Conservation (phyloP, 192 early-diverging fungal genomes). For the Backusella macrospora region DNA sequence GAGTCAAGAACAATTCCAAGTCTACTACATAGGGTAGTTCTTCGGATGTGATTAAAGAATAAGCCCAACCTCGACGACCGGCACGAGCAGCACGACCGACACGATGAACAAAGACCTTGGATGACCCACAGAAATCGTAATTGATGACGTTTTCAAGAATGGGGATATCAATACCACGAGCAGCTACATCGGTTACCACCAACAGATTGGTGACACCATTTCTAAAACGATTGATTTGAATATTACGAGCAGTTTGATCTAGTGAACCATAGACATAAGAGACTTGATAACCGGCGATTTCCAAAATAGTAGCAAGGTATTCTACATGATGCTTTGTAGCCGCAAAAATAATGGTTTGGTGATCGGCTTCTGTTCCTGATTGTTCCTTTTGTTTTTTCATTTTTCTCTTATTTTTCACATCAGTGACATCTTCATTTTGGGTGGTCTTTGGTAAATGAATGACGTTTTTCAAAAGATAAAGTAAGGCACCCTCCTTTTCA, state of each 20-base stretch:
- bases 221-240: slow-evolving; percentile 86
- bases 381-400: slow-evolving; percentile 41
- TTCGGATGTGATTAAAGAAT: slow-evolving; percentile 82
- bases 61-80: slow-evolving; percentile 91
- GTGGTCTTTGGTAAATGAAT: slow-evolving; percentile 68
- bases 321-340: slow-evolving; percentile 99
- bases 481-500: slow-evolving; percentile 89
- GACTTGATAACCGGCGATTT: slow-evolving; percentile 66
- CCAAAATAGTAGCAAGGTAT: slow-evolving; percentile 80
- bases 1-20: slow-evolving; percentile 88
- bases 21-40: slow-evolving; percentile 94
- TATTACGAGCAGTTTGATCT: slow-evolving; percentile 89
- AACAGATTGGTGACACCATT: slow-evolving; percentile 76
- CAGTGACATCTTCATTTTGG: slow-evolving; percentile 38
- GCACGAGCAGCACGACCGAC: slow-evolving; percentile 97
- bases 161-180: slow-evolving; percentile 98
- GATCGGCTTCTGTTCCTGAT: slow-evolving; percentile 30
- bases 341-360: slow-evolving; percentile 92
- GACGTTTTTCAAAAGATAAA: slow-evolving; percentile 79
- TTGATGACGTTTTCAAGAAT: slow-evolving; percentile 97
- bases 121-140: slow-evolving; percentile 90
- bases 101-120: slow-evolving; percentile 97
- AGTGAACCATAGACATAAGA: slow-evolving; percentile 95
- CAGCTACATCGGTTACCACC: slow-evolving; percentile 98
- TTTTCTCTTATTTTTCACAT: slow-evolving; percentile 38